These are phyloP conservation scores for Cutaneotrichosporon dermatis DNA, from an alignment of 1,284 basidiomycete species.

Conservation along the genomic window DNA sequence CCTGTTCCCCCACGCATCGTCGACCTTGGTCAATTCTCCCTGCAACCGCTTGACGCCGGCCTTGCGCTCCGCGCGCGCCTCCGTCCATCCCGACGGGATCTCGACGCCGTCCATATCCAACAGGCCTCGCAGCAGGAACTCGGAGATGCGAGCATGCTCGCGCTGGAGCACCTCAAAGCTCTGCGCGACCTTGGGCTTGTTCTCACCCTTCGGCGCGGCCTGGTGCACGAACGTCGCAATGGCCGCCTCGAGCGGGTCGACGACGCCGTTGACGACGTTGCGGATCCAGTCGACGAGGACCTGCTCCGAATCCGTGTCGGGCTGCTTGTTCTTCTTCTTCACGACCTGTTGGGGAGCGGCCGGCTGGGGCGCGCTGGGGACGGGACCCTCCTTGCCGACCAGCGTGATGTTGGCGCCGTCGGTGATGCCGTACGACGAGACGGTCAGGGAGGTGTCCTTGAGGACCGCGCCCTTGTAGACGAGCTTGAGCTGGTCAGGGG, in stretches of 20 bases:
- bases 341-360: constrained; percentile 16
- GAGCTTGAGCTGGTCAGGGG: constrained; percentile 40
- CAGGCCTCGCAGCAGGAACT: constrained; percentile 50
- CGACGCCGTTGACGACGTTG: constrained; percentile 26
- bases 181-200: constrained; percentile 36
- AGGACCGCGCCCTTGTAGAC: constrained; percentile 49
- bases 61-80: constrained; percentile 51
- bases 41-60: constrained; percentile 50
- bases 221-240: constrained; percentile 39
- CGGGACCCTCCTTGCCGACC: constrained; percentile 39
- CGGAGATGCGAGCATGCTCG: constrained; percentile 48
- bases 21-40: constrained; percentile 47
- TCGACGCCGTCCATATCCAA: constrained; percentile 52
- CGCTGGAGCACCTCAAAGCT: constrained; percentile 39
- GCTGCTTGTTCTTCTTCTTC: constrained; percentile 46
- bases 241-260: constrained; percentile 33
- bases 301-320: constrained; percentile 39
- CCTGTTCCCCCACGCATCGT: constrained; percentile 48
- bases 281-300: constrained; percentile 45
- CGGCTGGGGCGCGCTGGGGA: constrained; percentile 22
- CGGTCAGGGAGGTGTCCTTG: constrained; percentile 45
- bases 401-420: constrained; percentile 44
- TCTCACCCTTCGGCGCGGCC: constrained; percentile 31
- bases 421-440: constrained; percentile 45
- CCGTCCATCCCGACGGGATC: constrained; percentile 45